Conservation (phyloP, 1,284 basidiomycete genomes). For the Laetiporus sulphureus region DNA sequence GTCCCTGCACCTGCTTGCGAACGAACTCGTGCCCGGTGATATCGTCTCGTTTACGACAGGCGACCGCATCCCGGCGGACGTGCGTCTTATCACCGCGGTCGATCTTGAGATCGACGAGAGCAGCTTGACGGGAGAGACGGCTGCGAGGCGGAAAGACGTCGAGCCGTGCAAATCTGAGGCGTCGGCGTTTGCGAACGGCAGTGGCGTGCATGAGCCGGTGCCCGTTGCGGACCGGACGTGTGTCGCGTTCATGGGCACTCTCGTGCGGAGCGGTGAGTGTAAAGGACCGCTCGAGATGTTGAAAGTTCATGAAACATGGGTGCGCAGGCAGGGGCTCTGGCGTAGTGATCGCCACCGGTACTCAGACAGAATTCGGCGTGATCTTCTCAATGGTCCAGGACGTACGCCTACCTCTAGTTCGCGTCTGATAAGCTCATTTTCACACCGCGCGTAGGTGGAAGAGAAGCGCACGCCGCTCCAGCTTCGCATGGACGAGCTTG, state of each 20-base stretch:
- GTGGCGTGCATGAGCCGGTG: constrained; percentile 37
- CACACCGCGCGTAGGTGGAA: constrained; percentile 52
- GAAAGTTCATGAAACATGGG: not conserved
- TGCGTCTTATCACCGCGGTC: constrained; percentile 74
- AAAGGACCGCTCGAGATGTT: not conserved
- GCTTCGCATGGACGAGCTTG: constrained; percentile 94
- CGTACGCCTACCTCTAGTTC: constrained; percentile 36
- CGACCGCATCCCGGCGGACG: constrained; percentile 93
- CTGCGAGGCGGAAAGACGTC: constrained; percentile 66
- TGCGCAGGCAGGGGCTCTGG: constrained; percentile 73
- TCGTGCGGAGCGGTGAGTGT: constrained; percentile 80
- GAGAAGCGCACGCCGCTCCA: constrained; percentile 94
- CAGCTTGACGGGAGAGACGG: constrained; percentile 91
- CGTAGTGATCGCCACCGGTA: constrained; percentile 87
- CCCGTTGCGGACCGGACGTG: constrained; percentile 85
- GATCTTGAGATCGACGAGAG: constrained; percentile 95
- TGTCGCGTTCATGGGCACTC: constrained; percentile 94
- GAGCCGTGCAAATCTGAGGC: constrained; percentile 38
- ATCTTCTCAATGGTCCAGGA: constrained; percentile 99
- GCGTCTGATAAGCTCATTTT: too few species aligned
- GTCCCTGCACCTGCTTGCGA: constrained; percentile 78
- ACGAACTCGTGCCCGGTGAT: constrained; percentile 93
- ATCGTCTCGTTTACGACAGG: constrained; percentile 86
- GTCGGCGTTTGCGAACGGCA: constrained; percentile 13
- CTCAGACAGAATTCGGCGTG: constrained; percentile 90